Evolutionary conservation across 495 filamentous ascomycete species (phyloP).

Genomic region (Penicillium riverlandense): DNA sequence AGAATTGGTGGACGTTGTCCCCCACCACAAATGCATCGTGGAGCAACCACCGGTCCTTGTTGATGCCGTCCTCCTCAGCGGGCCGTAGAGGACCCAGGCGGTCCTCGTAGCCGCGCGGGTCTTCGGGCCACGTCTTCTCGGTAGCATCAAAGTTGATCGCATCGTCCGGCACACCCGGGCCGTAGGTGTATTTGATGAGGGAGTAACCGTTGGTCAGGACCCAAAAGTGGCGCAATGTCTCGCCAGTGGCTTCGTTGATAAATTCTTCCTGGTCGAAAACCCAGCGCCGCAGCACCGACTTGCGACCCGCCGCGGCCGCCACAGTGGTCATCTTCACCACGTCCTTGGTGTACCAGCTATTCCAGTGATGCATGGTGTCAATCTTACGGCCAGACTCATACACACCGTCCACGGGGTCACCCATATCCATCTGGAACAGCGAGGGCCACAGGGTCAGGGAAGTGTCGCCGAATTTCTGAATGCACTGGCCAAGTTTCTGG

Average conservation of each 20-base stretch:
- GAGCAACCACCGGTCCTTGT: slow-evolving; percentile 40
- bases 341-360: slow-evolving; percentile 46
- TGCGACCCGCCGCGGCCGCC: slow-evolving; percentile 49
- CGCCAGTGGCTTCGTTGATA: slow-evolving; percentile 30
- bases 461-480: slow-evolving; percentile 48
- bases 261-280: slow-evolving; percentile 48
- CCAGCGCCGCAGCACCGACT: slow-evolving; percentile 55
- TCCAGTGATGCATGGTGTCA: slow-evolving; percentile 61
- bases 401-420: slow-evolving; percentile 52
- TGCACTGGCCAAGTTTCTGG: slow-evolving; percentile 55
- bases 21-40: slow-evolving; percentile 35
- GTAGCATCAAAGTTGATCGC: slow-evolving; percentile 47
- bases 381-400: slow-evolving; percentile 54
- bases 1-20: slow-evolving; percentile 42
- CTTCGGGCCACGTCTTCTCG: slow-evolving; percentile 57
- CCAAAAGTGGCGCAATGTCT: slow-evolving; percentile 39
- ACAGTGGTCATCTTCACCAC: slow-evolving; percentile 53
- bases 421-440: slow-evolving; percentile 58
- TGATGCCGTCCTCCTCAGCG: slow-evolving; percentile 33
- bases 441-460: slow-evolving; percentile 50
- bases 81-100: slow-evolving; percentile 47
- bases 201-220: slow-evolving; percentile 59
- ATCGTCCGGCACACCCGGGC: slow-evolving; percentile 32
- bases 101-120: slow-evolving; percentile 41
- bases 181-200: slow-evolving; percentile 47